phyloP scores from a whole-genome alignment of 1,139 yeast species.

The Hyphopichia khmerensis region DNA sequence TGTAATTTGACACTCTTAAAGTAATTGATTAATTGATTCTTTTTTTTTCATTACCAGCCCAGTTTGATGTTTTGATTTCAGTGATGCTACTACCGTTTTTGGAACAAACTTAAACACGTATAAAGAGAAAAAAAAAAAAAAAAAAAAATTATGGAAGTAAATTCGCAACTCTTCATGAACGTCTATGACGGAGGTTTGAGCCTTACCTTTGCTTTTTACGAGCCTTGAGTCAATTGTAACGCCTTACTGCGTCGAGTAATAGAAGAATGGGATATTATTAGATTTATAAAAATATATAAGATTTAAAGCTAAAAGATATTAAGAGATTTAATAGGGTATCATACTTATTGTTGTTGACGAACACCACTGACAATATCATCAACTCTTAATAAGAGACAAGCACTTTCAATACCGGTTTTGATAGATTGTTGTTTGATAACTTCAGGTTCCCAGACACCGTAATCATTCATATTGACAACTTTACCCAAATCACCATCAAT shows the following conservation, averaged over 20 bases:
- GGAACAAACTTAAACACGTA: background rate
- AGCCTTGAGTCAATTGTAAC: too few relatives aligned
- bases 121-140: background rate
- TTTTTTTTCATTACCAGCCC: background rate
- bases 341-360: constrained; percentile 38
- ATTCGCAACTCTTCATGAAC: too few relatives aligned
- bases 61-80: constrained; percentile 1
- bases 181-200: too few relatives aligned
- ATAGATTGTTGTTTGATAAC: constrained; percentile 95
- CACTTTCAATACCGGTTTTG: constrained; percentile 96
- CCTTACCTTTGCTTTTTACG: too few relatives aligned
- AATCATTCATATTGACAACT: constrained; percentile 90
- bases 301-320: background rate
- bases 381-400: constrained; percentile 88
- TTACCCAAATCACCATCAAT: constrained; percentile 94
- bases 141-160: too few relatives aligned
- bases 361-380: constrained; percentile 98
- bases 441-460: constrained; percentile 99
- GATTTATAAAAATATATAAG: background rate
- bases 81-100: background rate
- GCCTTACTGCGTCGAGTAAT: too few relatives aligned
- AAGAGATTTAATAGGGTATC: too few relatives aligned
- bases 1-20: background rate
- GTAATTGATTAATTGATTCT: background rate
- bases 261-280: too few relatives aligned